Conservation (phyloP, 306 rosid species). For the Acmispon strigosus region DNA sequence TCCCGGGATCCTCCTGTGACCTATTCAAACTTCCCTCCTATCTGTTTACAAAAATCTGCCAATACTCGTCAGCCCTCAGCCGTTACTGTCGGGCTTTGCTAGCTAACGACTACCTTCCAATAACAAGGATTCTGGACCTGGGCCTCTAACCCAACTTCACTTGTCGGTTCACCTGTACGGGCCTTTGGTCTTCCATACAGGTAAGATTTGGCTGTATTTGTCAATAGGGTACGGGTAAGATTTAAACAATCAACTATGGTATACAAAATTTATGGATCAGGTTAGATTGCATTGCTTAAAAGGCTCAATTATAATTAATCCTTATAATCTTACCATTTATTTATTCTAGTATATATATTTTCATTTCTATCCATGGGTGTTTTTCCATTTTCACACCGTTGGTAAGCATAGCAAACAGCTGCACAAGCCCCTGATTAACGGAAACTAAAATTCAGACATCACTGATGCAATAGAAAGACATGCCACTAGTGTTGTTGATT, state of each 20-base stretch:
- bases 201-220: background rate
- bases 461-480: background rate
- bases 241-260: background rate
- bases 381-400: conserved; percentile 10
- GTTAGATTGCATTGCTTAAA: conserved; percentile 2
- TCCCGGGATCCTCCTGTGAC: too few relatives aligned
- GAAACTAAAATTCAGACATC: background rate
- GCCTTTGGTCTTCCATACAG: background rate
- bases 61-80: too few relatives aligned
- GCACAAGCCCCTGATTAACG: background rate
- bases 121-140: too few relatives aligned
- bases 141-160: too few relatives aligned
- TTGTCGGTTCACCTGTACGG: too few relatives aligned
- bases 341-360: background rate
- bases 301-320: background rate
- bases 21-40: too few relatives aligned
- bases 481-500: too few relatives aligned
- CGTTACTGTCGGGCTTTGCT: too few relatives aligned
- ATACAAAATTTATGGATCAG: background rate
- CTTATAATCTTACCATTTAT: background rate
- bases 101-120: too few relatives aligned
- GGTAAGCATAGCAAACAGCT: background rate
- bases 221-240: background rate
- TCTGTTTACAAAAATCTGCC: too few relatives aligned
- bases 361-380: background rate